Evolutionary conservation across 2,329 filamentous ascomycete genomes (phyloP).

Genomic region (Talaromyces atroroseus): DNA sequence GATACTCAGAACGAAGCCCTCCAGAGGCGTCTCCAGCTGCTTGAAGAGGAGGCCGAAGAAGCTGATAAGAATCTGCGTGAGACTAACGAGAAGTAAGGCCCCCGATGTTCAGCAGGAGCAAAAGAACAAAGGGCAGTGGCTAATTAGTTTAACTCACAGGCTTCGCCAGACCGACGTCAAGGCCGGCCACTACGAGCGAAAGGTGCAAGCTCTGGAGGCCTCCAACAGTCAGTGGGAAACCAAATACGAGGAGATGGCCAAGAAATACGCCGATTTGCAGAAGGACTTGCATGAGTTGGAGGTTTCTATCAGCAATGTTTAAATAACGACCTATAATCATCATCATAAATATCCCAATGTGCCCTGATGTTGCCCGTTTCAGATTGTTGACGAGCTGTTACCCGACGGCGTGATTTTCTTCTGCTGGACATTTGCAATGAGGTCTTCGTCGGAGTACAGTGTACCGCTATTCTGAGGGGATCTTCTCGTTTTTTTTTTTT

Average conservation of each 20-base stretch:
- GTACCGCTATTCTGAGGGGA: background rate
- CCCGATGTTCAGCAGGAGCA: background rate
- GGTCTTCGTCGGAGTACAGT: constrained; percentile 4
- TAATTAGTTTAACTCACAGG: constrained; percentile 47
- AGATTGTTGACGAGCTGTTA: constrained; percentile 10
- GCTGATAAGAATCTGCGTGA: constrained; percentile 94
- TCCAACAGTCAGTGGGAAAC: constrained; percentile 90
- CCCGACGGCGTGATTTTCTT: constrained; percentile 1
- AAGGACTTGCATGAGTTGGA: constrained; percentile 91
- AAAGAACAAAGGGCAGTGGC: constrained; percentile 9
- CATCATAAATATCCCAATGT: constrained; percentile 15
- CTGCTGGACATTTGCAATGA: background rate
- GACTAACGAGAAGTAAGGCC: constrained; percentile 94
- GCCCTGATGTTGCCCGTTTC: constrained; percentile 12
- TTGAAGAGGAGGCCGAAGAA: constrained; percentile 96
- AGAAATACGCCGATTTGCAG: constrained; percentile 78
- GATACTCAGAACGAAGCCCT: constrained; percentile 88
- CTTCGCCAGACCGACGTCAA: constrained; percentile 99
- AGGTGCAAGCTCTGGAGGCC: constrained; percentile 92
- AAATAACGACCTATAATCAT: constrained; percentile 34
- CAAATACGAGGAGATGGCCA: constrained; percentile 96
- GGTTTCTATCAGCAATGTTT: constrained; percentile 89
- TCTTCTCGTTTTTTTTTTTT: background rate
- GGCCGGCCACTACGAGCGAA: constrained; percentile 98
- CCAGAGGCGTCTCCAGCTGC: constrained; percentile 84